A percentile compares a stretch with the other conserved stretches of the same genome.
Evolutionary conservation across 192 early-diverging fungal genomes (phyloP).

Genomic region (Diversispora eburnea): DNA sequence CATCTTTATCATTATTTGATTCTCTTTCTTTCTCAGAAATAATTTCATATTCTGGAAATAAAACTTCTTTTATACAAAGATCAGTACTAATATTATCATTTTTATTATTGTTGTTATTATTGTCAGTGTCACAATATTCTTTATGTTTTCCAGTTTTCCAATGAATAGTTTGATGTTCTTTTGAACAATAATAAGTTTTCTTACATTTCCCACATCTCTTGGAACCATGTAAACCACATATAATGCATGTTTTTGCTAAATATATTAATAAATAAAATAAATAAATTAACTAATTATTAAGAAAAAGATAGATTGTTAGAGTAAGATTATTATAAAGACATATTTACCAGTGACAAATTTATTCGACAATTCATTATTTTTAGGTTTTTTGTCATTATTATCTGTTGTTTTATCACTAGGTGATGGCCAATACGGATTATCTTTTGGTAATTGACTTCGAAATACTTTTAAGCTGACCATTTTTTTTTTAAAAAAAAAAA

Average conservation of each 20-base stretch:
- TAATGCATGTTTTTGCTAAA: constrained; percentile 53
- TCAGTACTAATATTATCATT: constrained; percentile 29
- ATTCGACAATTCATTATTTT: constrained; percentile 34
- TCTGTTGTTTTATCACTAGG: constrained; percentile 33
- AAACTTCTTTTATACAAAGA: constrained; percentile 13
- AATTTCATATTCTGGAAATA: constrained; percentile 64
- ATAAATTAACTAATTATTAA: background rate
- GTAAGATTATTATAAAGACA: constrained; percentile 5
- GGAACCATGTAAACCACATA: constrained; percentile 69
- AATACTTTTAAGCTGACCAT: constrained; percentile 70
- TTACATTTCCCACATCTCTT: constrained; percentile 81
- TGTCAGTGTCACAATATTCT: constrained; percentile 45
- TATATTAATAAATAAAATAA: constrained; percentile 5
- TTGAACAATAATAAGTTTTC: constrained; percentile 71
- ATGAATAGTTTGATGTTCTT: constrained; percentile 78
- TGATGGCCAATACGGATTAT: constrained; percentile 63
- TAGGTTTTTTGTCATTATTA: constrained; percentile 36
- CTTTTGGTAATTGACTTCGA: constrained; percentile 72
- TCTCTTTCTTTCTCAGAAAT: constrained; percentile 60
- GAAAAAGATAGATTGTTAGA: constrained; percentile 5
- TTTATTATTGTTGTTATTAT: constrained; percentile 19
- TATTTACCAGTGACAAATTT: constrained; percentile 26
- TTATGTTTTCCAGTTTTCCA: constrained; percentile 79
- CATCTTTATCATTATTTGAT: constrained; percentile 38
- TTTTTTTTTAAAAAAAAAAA: background rate